Percentiles rank a stretch among this genome's conserved stretches.
These are phyloP conservation scores for Mycotypha africana DNA, from an alignment of 371 early-diverging fungal species.

Conservation along the genomic window DNA sequence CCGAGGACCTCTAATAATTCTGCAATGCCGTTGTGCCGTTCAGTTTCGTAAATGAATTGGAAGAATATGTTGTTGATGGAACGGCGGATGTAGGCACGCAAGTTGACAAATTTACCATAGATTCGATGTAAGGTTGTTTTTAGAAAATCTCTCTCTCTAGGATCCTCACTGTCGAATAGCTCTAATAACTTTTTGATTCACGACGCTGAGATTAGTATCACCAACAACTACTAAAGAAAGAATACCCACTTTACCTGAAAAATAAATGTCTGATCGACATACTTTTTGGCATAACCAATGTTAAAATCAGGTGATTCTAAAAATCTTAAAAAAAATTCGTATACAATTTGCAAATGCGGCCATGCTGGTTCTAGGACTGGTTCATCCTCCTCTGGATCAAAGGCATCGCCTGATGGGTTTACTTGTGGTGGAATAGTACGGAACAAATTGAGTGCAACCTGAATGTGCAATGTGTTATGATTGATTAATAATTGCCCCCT, in stretches of 20 bases:
- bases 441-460: slow-evolving; percentile 91
- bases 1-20: slow-evolving; percentile 95
- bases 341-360: slow-evolving; percentile 96
- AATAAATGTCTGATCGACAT: slow-evolving; percentile 92
- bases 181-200: slow-evolving; percentile 75
- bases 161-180: slow-evolving; percentile 97
- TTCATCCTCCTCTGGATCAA: slow-evolving; percentile 98
- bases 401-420: slow-evolving; percentile 93
- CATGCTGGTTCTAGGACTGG: slow-evolving; percentile 92
- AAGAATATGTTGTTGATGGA: slow-evolving; percentile 97
- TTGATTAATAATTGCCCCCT: too few species aligned
- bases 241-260: slow-evolving; percentile 55
- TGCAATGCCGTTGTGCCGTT: slow-evolving; percentile 95
- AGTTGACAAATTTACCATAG: slow-evolving; percentile 94
- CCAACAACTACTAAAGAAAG: too few species aligned
- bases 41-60: slow-evolving; percentile 94
- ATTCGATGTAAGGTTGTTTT: slow-evolving; percentile 97
- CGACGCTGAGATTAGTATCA: not conserved
- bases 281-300: slow-evolving; percentile 90
- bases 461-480: too few species aligned
- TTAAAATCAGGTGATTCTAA: slow-evolving; percentile 96
- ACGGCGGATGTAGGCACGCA: slow-evolving; percentile 94
- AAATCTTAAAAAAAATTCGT: slow-evolving; percentile 94
- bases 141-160: slow-evolving; percentile 93
- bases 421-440: slow-evolving; percentile 94